phyloP scores from a whole-genome alignment of 441 rosid species.

The Breynia disticha region DNA sequence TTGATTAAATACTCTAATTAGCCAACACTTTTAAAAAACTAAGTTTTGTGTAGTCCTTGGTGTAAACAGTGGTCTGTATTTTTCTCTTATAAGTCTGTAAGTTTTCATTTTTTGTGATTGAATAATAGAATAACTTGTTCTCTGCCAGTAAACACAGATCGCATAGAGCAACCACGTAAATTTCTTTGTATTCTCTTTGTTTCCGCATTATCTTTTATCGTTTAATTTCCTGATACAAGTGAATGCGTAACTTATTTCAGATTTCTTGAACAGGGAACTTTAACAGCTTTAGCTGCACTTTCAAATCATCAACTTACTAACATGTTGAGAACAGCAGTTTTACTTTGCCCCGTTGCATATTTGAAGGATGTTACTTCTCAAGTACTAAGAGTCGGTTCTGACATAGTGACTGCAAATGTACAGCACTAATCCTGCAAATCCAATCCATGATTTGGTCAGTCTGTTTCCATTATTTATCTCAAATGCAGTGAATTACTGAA shows the following conservation, averaged over 20 bases:
- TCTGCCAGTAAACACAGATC: no score
- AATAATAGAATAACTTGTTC: no score
- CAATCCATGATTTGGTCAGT: neutral
- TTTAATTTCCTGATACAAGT: no score
- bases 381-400: constrained; percentile 25
- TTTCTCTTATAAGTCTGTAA: no score
- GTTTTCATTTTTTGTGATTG: no score
- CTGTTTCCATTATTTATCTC: neutral
- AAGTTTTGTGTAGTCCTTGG: no score
- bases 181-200: neutral
- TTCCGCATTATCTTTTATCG: neutral
- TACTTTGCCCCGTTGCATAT: constrained; percentile 38
- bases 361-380: constrained; percentile 31
- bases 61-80: no score
- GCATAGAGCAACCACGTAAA: no score
- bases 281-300: constrained; percentile 39
- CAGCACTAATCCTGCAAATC: constrained; percentile 8
- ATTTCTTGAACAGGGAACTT: constrained; percentile 28
- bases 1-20: no score
- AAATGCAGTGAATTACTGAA: neutral
- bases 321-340: constrained; percentile 37
- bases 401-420: constrained; percentile 28
- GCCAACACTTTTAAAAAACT: no score
- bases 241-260: neutral
- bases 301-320: constrained; percentile 24